These are phyloP conservation scores for Rhododendron molle DNA, from an alignment of 148 eudicot genomes.

Conservation along the genomic window DNA sequence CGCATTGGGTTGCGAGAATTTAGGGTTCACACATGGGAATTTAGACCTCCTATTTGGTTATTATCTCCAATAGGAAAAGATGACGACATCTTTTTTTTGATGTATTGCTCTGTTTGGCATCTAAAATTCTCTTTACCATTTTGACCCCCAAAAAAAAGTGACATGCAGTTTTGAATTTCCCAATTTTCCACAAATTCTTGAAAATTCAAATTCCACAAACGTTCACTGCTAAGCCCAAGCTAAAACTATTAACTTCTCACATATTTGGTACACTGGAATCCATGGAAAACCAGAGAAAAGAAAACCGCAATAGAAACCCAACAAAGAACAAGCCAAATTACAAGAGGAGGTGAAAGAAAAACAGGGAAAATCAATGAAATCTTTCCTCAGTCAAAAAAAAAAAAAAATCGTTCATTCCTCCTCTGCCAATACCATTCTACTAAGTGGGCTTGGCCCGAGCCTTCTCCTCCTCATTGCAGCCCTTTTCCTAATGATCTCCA, in stretches of 20 bases:
- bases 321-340: conserved; percentile 2
- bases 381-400: neutral
- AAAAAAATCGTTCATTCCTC: conserved; percentile 12
- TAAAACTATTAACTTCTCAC: neutral
- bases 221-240: neutral
- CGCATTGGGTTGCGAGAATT: too few relatives aligned
- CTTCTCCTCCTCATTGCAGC: conserved; percentile 57
- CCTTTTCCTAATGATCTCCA: conserved; percentile 72
- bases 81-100: too few relatives aligned
- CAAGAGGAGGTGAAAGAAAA: neutral
- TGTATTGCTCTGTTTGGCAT: too few relatives aligned
- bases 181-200: neutral
- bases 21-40: too few relatives aligned
- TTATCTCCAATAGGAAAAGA: too few relatives aligned
- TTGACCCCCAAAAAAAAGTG: too few relatives aligned
- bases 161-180: neutral
- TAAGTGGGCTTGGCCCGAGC: conserved; percentile 83
- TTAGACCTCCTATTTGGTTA: too few relatives aligned
- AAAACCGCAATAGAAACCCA: neutral
- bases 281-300: neutral
- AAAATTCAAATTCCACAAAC: neutral
- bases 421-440: conserved; percentile 71
- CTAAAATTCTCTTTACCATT: too few relatives aligned
- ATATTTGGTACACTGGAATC: neutral
- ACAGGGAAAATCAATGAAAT: conserved; percentile 2